Conservation (phyloP, 768 basidiomycete species). For the Lactifluus pinguis region DNA sequence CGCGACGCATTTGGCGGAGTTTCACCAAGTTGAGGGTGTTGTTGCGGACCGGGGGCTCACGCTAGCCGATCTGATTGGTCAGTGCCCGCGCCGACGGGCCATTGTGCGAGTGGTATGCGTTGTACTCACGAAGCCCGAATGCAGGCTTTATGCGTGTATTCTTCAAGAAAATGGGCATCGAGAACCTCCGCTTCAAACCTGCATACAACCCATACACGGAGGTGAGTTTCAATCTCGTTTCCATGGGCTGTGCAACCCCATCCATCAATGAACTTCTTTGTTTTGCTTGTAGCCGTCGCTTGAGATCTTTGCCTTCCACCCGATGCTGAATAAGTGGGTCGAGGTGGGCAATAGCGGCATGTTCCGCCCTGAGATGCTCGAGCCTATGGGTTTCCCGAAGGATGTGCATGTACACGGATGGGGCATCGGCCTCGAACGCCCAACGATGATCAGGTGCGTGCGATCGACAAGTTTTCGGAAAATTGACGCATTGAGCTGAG, state of each 20-base stretch:
- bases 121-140: background rate
- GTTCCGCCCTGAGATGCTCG: conserved; percentile 99
- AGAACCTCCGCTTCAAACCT: conserved; percentile 92
- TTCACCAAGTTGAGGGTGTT: conserved; percentile 99
- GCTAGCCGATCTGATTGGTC: conserved; percentile 91
- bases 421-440: conserved; percentile 90
- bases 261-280: background rate
- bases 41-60: conserved; percentile 92
- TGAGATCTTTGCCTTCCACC: conserved; percentile 98
- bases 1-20: conserved; percentile 96
- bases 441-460: conserved; percentile 93
- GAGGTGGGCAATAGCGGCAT: conserved; percentile 99
- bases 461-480: background rate
- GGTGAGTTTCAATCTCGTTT: conserved; percentile 31
- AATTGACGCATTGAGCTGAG: background rate
- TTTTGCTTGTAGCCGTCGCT: conserved; percentile 62
- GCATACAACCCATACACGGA: conserved; percentile 99
- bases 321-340: conserved; percentile 88
- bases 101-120: background rate
- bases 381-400: conserved; percentile 96
- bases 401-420: conserved; percentile 96
- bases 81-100: background rate
- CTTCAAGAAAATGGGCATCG: conserved; percentile 96
- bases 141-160: conserved; percentile 97
- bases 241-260: background rate